Evolutionary conservation across 164 flowering plant species (phyloP), one percentile per base, ranked within the genome.

Genomic region (Stephania japonica): DNA sequence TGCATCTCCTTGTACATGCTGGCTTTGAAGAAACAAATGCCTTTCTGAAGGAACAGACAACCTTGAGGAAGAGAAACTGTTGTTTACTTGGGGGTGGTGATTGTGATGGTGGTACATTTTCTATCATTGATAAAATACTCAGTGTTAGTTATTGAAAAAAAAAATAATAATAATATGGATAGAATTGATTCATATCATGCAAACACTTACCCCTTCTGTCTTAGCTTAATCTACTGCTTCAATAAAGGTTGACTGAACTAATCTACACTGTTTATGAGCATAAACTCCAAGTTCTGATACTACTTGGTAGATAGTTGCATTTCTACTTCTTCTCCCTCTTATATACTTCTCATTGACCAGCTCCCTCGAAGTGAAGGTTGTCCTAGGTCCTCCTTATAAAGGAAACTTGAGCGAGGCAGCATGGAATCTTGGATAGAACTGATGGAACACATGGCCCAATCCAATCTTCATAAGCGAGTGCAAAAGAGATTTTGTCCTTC

Each of bases 11-110:
- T 77, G 78, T 44, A 82, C 86, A 80, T 87, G 89, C 53, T 83
- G 86, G 41, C 88, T 86, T 80, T 87, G 94, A 76, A 87, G 72
- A 75, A 94, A 86, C 83, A 89, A 72, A 77, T 89, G 89, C 77
- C 89, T 86, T 74, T 91, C 98, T 3, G 86, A 78, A 67, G 88
- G 84, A 38, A 81, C 75, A 7, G 85, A 24, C 85, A 84, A 78
- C 82, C 89, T 83, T 67, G 90, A 80, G 67, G 90, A 83, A 70
- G 90, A 75, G 42, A 81, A 82, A 66, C 83, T 71, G 80, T 72
- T 86, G 72, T 87, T 91, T 72, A 80, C 90, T 74, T 84, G 91
- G 42, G 84, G 83, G 26, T 72, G 32, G 65, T 87, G 86, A 24
- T 59, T 59, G 73, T 82, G 86, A 41, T 86, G 93, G 73, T 88